Percentiles rank a stretch among this genome's conserved stretches.
These are phyloP conservation scores for Cicer cuneatum DNA, from an alignment of 306 rosid species.

Conservation along the genomic window DNA sequence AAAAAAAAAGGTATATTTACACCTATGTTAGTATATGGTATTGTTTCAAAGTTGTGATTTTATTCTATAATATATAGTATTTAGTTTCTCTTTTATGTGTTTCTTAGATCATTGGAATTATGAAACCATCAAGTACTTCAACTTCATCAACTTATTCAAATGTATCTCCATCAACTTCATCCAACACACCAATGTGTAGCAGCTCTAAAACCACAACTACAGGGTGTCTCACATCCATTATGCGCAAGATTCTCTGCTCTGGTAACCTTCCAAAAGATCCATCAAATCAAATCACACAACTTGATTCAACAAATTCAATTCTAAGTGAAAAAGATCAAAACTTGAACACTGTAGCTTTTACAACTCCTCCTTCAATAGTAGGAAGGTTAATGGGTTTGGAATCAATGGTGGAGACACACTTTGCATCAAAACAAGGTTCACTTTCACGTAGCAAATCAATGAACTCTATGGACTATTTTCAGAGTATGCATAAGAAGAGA, in stretches of 20 bases:
- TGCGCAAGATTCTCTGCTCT: slow-evolving; percentile 78
- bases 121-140: slow-evolving; percentile 53
- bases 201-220: slow-evolving; percentile 60
- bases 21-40: too few relatives aligned
- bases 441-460: slow-evolving; percentile 64
- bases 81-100: slow-evolving; percentile 19
- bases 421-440: slow-evolving; percentile 35
- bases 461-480: slow-evolving; percentile 62
- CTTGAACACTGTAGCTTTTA: slow-evolving; percentile 27
- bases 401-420: slow-evolving; percentile 53
- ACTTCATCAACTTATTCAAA: slow-evolving; percentile 55
- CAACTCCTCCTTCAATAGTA: slow-evolving; percentile 60
- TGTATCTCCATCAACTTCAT: slow-evolving; percentile 55
- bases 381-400: slow-evolving; percentile 94
- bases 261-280: slow-evolving; percentile 77
- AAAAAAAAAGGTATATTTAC: too few relatives aligned
- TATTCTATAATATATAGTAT: background rate
- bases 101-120: slow-evolving; percentile 45
- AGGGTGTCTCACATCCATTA: slow-evolving; percentile 68
- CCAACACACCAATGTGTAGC: slow-evolving; percentile 52
- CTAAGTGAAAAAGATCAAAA: slow-evolving; percentile 41
- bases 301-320: slow-evolving; percentile 32
- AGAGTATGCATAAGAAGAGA: slow-evolving; percentile 49
- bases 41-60: too few relatives aligned
- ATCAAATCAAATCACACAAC: slow-evolving; percentile 60